Evolutionary conservation across 768 basidiomycete species (phyloP), one percentile per base, ranked within the genome.

Genomic region (Amanita molliuscula): DNA sequence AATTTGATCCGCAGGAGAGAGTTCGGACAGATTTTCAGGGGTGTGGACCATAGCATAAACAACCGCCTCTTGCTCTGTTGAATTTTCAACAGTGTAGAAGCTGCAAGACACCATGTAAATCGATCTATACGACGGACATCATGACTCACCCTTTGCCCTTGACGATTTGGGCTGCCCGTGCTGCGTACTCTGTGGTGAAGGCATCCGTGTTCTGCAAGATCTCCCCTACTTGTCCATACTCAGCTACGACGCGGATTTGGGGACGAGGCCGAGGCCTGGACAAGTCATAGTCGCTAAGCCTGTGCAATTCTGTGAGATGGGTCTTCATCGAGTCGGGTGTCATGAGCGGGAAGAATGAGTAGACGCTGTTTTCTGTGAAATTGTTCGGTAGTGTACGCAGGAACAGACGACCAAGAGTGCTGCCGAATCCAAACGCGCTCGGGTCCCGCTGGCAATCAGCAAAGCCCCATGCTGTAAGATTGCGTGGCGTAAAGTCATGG

Each of bases 261-360:
- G 50, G 44, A 13, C 58, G 57, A 5, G 57, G 51, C 28, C 57
- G 65, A 0, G 88, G 85, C 28, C 79, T 69, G 28, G 62, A 60
- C 18, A 81, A 44, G 51, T 79, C 72, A 55, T 90, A 91, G 41
- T 74, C 64, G 23, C 76, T 68, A 15, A 67, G 50, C 20, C 76
- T 65, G 35, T 75, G 74, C 31, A 89, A 58, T 28, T 85, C 76
- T 46, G 61, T 70, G 48, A 90, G 66, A 59, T 81, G 62, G 1
- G 58, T 64, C 52, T 76, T 66, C 87, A 90, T 89, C 2, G 79
- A 62, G 0, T 72, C 68, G 3, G 88, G 89, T 0, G 82, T 85
- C 80, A 90, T 82, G 38, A 91, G 71, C n/a, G 89, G 85, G 81
- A 90, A 91, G 78, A 86, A 89, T 3, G 89, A 80, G 60, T 87